phyloP scores from a whole-genome alignment of 2,329 filamentous ascomycete genomes.

The Nectriaceae sp. region DNA sequence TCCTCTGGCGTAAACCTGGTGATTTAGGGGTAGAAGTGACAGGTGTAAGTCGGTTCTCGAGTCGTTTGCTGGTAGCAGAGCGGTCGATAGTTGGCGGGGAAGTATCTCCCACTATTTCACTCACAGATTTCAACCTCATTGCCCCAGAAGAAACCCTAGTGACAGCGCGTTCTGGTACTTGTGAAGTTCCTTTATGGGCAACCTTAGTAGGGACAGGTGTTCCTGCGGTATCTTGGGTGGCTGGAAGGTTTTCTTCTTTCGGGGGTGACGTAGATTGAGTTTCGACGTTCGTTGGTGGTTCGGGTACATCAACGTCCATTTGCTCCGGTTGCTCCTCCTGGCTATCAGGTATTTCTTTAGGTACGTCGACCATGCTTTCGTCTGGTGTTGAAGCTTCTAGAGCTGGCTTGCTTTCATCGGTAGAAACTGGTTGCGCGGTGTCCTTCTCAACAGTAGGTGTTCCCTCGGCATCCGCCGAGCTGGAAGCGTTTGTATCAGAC shows the following conservation, averaged over 20 bases:
- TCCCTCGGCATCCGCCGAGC: background rate
- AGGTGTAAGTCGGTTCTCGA: constrained; percentile 40
- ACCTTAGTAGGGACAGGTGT: constrained; percentile 5
- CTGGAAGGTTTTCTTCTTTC: background rate
- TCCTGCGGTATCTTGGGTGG: background rate
- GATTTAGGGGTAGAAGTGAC: constrained; percentile 48
- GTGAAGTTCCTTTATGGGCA: constrained; percentile 20
- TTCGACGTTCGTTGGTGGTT: constrained; percentile 18
- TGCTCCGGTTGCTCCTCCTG: constrained; percentile 33
- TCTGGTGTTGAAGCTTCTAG: background rate
- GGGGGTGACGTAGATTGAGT: constrained; percentile 5
- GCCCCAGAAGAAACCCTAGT: constrained; percentile 71
- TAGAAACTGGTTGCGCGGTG: background rate
- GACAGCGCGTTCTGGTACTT: constrained; percentile 55
- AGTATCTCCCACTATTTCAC: constrained; percentile 68
- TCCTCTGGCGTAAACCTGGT: constrained; percentile 34
- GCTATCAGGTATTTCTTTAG: constrained; percentile 38
- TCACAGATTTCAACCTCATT: constrained; percentile 71
- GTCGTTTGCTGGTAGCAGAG: constrained; percentile 26
- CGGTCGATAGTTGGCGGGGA: constrained; percentile 43
- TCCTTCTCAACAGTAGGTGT: constrained; percentile 4
- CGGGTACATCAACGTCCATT: constrained; percentile 38
- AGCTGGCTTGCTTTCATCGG: constrained; percentile 2
- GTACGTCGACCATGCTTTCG: constrained; percentile 3
- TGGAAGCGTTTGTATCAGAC: constrained; percentile 6